These are phyloP conservation scores for Beta vulgaris DNA, from an alignment of 148 eudicot species.

Conservation along the genomic window DNA sequence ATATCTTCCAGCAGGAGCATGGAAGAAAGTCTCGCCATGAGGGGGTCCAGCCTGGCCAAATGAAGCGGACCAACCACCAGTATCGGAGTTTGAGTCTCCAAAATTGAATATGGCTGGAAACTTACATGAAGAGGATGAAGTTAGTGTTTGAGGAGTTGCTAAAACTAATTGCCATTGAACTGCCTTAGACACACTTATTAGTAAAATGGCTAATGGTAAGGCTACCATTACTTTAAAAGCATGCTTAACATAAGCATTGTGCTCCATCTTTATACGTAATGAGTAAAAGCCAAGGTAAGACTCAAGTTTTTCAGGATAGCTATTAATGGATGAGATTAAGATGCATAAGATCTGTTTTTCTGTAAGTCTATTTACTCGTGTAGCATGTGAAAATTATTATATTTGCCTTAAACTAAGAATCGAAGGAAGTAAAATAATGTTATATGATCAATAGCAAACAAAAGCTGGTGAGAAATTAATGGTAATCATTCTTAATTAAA, in stretches of 20 bases:
- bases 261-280: not conserved
- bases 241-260: not conserved
- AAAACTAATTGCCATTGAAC: not conserved
- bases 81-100: slow-evolving; percentile 84
- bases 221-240: not conserved
- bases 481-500: no score
- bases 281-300: no score
- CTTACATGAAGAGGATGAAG: not conserved
- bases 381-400: no score
- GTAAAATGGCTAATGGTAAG: not conserved
- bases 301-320: no score
- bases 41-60: slow-evolving; percentile 61
- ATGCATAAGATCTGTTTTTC: no score
- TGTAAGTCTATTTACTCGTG: no score
- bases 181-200: not conserved
- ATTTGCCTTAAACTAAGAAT: no score
- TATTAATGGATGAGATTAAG: no score
- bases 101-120: slow-evolving; percentile 70
- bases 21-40: slow-evolving; percentile 55
- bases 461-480: no score
- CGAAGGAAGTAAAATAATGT: no score
- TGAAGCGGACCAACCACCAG: slow-evolving; percentile 68
- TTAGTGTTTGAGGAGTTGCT: not conserved
- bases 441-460: no score
- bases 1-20: slow-evolving; percentile 55